Conservation (phyloP, 202 grass and related monocot genomes). For the Setaria italica region DNA sequence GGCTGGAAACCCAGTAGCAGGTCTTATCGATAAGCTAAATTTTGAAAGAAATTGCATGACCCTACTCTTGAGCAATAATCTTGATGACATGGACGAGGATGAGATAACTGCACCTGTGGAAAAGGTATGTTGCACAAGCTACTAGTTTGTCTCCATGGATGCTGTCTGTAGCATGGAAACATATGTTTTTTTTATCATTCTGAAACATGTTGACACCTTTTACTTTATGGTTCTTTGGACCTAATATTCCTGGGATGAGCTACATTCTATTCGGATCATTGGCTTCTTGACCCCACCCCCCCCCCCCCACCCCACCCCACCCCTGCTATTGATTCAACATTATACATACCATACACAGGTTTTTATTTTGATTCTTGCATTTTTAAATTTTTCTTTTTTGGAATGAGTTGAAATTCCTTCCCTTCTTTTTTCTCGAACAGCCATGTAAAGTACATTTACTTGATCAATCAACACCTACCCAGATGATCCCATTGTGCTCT, state of each 20-base stretch:
- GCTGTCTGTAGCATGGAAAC: conserved; percentile 21
- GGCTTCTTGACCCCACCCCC: not conserved
- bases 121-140: conserved; percentile 63
- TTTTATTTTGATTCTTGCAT: not conserved
- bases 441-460: not conserved
- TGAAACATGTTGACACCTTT: conserved; percentile 25
- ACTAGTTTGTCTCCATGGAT: conserved; percentile 13
- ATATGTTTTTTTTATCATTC: not conserved
- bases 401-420: not conserved
- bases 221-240: not conserved
- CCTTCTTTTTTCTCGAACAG: not conserved
- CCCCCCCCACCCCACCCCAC: no score
- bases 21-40: conserved; percentile 87
- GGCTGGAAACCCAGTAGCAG: conserved; percentile 90
- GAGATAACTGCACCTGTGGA: conserved; percentile 95
- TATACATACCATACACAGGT: not conserved
- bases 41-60: conserved; percentile 95
- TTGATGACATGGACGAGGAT: conserved; percentile 97
- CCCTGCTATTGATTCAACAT: conserved; percentile 15
- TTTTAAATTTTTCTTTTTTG: not conserved
- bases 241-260: conserved; percentile 9
- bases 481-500: conserved; percentile 5
- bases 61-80: conserved; percentile 93
- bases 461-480: not conserved
- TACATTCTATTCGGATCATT: conserved; percentile 5